Evolutionary conservation across 305 asterid genomes (phyloP).

Genomic region (Lippia alba): DNA sequence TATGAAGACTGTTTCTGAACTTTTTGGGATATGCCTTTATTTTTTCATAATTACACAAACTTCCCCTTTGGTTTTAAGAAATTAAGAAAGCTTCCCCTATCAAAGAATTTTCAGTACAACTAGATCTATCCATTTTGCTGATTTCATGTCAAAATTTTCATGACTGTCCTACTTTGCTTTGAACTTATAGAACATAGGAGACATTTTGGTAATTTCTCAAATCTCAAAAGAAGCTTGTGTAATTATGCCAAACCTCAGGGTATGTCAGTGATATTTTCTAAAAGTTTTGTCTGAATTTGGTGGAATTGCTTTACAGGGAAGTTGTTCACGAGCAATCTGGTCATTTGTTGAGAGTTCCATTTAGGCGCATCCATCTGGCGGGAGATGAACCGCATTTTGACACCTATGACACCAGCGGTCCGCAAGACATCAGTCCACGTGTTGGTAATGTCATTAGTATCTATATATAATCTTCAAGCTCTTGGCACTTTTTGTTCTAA

Average conservation of each 20-base stretch:
- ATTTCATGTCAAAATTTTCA: too few species aligned
- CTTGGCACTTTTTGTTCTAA: too few species aligned
- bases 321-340: conserved; percentile 82
- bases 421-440: conserved; percentile 72
- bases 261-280: background rate
- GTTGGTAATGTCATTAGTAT: conserved; percentile 51
- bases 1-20: conserved; percentile 21
- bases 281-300: conserved; percentile 16
- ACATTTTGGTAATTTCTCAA: background rate
- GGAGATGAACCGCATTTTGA: conserved; percentile 95
- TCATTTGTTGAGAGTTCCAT: conserved; percentile 76
- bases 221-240: too few species aligned
- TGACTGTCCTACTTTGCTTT: too few species aligned
- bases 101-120: too few species aligned
- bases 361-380: conserved; percentile 80
- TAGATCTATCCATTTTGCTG: too few species aligned
- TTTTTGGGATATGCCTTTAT: background rate
- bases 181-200: background rate
- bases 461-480: conserved; percentile 7
- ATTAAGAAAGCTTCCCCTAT: too few species aligned
- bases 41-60: background rate
- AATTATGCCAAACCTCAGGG: too few species aligned
- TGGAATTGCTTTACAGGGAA: conserved; percentile 63
- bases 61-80: too few species aligned
- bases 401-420: conserved; percentile 97